Conservation (phyloP, 192 early-diverging fungal species). For the Thoreauomyces humboldtii region DNA sequence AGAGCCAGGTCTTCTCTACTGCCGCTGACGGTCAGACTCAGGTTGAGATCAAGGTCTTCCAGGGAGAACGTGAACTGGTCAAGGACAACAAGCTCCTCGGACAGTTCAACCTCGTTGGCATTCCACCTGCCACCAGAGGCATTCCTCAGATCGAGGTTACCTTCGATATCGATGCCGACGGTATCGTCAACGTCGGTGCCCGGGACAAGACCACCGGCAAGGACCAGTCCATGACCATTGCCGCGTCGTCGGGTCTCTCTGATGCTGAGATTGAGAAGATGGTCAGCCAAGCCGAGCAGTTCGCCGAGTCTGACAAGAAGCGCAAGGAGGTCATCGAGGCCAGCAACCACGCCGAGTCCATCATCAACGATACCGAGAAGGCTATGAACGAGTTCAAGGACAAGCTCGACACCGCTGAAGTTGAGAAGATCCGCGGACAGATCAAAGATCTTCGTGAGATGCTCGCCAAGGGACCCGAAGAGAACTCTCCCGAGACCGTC, state of each 20-base stretch:
- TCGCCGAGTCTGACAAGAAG: conserved; percentile 89
- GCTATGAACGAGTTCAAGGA: conserved; percentile 95
- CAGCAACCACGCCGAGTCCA: conserved; percentile 86
- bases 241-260: conserved; percentile 89
- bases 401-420: conserved; percentile 83
- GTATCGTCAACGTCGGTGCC: conserved; percentile 96
- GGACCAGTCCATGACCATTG: conserved; percentile 96
- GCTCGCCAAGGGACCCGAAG: conserved; percentile 70
- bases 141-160: conserved; percentile 97
- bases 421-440: conserved; percentile 70
- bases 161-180: conserved; percentile 99
- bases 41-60: conserved; percentile 97
- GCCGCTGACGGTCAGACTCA: conserved; percentile 97
- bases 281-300: conserved; percentile 86
- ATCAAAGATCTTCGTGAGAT: conserved; percentile 80
- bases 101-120: conserved; percentile 93
- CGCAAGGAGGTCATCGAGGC: conserved; percentile 94
- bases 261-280: conserved; percentile 96
- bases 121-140: conserved; percentile 96
- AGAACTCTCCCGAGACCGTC: conserved; percentile 77
- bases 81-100: conserved; percentile 98
- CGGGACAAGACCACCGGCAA: conserved; percentile 95
- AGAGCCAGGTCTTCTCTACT: conserved; percentile 98
- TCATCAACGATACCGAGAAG: conserved; percentile 93
- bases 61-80: conserved; percentile 96